Conservation (phyloP, 1,139 yeast genomes). For the Kurtzmaniella quercitrusa region DNA sequence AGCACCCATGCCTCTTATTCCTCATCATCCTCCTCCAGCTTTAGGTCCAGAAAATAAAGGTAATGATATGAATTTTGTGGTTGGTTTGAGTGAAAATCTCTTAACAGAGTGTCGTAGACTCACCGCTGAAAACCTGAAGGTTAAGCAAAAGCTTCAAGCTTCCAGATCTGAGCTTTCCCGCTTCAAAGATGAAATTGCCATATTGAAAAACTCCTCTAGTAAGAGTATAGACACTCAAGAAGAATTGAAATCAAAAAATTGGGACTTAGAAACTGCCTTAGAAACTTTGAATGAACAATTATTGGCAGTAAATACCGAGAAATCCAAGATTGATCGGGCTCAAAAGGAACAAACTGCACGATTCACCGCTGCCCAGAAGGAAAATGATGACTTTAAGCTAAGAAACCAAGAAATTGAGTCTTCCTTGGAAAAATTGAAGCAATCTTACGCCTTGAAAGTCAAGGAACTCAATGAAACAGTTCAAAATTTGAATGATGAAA, state of each 20-base stretch:
- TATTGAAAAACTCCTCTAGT: conserved; percentile 28
- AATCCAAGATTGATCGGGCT: conserved; percentile 27
- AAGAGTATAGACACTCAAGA: conserved; percentile 36
- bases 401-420: conserved; percentile 36
- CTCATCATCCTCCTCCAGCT: conserved; percentile 24
- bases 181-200: conserved; percentile 33
- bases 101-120: conserved; percentile 75
- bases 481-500: conserved; percentile 59
- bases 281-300: conserved; percentile 49
- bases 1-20: conserved; percentile 14
- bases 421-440: conserved; percentile 31
- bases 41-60: conserved; percentile 46
- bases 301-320: conserved; percentile 19
- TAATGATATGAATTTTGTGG: conserved; percentile 74
- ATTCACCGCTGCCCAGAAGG: conserved; percentile 31
- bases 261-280: conserved; percentile 69
- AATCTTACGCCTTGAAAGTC: conserved; percentile 35
- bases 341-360: conserved; percentile 30
- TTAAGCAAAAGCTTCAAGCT: conserved; percentile 38
- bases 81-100: conserved; percentile 77
- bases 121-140: conserved; percentile 62
- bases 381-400: conserved; percentile 46
- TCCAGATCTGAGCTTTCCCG: conserved; percentile 37
- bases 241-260: conserved; percentile 61
- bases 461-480: conserved; percentile 46